Evolutionary conservation across 73 alveolate species (phyloP).

Genomic region (Tetrahymena elliotti): DNA sequence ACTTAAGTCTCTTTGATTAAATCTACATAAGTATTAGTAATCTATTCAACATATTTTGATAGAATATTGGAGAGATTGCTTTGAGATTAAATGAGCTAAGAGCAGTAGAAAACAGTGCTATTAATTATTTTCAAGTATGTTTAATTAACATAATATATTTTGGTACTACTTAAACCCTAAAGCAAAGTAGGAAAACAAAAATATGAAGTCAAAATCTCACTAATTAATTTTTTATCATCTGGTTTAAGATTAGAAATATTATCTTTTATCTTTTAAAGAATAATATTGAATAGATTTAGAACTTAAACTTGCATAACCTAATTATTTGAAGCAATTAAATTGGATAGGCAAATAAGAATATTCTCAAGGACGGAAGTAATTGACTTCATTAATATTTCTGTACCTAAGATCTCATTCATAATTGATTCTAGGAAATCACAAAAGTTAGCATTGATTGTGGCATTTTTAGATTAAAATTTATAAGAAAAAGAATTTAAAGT

Average conservation of each 20-base stretch:
- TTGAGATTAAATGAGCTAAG: not conserved
- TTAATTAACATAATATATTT: not conserved
- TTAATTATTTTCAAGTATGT: not conserved
- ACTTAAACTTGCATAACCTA: not conserved
- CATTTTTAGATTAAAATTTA: not conserved
- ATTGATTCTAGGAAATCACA: not conserved
- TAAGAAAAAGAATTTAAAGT: not conserved
- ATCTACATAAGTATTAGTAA: not conserved
- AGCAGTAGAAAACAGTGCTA: not conserved
- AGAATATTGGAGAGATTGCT: not conserved
- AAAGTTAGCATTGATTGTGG: not conserved
- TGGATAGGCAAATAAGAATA: not conserved
- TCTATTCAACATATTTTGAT: not conserved
- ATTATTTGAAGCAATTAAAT: not conserved
- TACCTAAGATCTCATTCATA: not conserved
- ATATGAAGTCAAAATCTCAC: not conserved
- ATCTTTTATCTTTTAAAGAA: not conserved
- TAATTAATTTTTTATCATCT: not conserved
- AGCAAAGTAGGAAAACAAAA: not conserved
- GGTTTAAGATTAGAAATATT: not conserved
- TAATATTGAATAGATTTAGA: not conserved
- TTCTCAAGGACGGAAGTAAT: not conserved
- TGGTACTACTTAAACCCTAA: not conserved
- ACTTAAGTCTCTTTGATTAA: not conserved
- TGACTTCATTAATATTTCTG: not conserved